These are phyloP conservation scores for Senna tora DNA, from an alignment of 306 rosid species.

Conservation along the genomic window DNA sequence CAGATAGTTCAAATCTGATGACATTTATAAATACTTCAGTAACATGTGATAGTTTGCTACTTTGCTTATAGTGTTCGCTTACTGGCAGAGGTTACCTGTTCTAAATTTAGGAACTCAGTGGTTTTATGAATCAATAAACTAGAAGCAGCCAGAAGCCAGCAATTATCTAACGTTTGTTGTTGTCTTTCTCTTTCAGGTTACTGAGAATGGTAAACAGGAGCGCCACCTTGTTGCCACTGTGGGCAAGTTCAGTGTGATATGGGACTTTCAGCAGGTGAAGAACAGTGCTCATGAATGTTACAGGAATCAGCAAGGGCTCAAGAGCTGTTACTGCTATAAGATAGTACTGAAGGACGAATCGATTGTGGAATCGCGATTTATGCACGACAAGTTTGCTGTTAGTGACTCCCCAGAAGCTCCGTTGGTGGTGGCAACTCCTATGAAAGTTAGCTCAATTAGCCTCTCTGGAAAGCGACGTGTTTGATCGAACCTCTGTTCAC, in stretches of 20 bases:
- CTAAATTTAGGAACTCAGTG: neutral
- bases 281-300: constrained; percentile 85
- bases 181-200: constrained; percentile 65
- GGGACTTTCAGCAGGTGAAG: constrained; percentile 95
- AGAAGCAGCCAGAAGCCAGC: too few relatives aligned
- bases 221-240: constrained; percentile 90
- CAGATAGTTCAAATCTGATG: constrained; percentile 19
- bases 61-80: neutral
- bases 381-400: constrained; percentile 84
- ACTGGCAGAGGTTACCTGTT: neutral
- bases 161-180: constrained; percentile 17
- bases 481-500: constrained; percentile 27
- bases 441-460: constrained; percentile 95
- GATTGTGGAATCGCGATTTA: constrained; percentile 83
- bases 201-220: constrained; percentile 95
- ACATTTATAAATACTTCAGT: neutral
- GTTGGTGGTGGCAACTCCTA: constrained; percentile 88
- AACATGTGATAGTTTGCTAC: neutral
- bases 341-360: constrained; percentile 88
- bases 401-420: constrained; percentile 92
- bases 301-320: constrained; percentile 89
- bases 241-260: constrained; percentile 96
- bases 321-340: constrained; percentile 94
- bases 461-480: constrained; percentile 65
- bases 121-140: neutral